Evolutionary conservation across 2,329 filamentous ascomycete genomes (phyloP).

Genomic region (Colletotrichum sp.): DNA sequence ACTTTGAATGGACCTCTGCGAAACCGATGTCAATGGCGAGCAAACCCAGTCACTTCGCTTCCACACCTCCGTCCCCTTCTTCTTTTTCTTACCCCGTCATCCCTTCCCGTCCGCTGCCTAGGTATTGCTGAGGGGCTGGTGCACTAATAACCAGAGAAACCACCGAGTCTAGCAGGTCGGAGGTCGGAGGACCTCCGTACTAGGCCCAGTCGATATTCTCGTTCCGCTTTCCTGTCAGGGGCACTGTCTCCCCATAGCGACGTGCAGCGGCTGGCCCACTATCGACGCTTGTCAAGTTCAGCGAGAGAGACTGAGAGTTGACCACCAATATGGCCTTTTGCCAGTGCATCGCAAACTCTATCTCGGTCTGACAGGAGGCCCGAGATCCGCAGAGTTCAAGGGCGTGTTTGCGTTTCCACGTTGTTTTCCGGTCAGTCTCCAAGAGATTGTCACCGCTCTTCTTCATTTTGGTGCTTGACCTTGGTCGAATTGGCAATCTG

Average conservation of each 20-base stretch:
- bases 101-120: background rate
- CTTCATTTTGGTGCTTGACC: conserved; percentile 10
- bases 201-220: conserved; percentile 12
- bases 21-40: background rate
- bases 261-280: background rate
- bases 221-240: conserved; percentile 17
- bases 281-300: conserved; percentile 5
- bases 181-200: conserved; percentile 19
- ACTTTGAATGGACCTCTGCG: background rate
- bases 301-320: background rate
- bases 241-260: background rate
- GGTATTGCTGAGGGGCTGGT: conserved; percentile 5
- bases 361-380: conserved; percentile 15
- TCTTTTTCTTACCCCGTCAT: background rate
- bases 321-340: conserved; percentile 3
- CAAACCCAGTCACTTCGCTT: background rate
- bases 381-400: background rate
- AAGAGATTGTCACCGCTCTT: conserved; percentile 3
- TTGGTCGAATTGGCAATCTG: conserved; percentile 14
- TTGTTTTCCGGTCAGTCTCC: background rate
- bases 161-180: conserved; percentile 17
- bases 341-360: conserved; percentile 19
- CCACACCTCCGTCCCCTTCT: background rate
- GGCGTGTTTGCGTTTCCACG: background rate
- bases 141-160: conserved; percentile 11